These are phyloP conservation scores for Xylogone sp. DNA, from an alignment of 2,329 filamentous ascomycete species.

Conservation along the genomic window DNA sequence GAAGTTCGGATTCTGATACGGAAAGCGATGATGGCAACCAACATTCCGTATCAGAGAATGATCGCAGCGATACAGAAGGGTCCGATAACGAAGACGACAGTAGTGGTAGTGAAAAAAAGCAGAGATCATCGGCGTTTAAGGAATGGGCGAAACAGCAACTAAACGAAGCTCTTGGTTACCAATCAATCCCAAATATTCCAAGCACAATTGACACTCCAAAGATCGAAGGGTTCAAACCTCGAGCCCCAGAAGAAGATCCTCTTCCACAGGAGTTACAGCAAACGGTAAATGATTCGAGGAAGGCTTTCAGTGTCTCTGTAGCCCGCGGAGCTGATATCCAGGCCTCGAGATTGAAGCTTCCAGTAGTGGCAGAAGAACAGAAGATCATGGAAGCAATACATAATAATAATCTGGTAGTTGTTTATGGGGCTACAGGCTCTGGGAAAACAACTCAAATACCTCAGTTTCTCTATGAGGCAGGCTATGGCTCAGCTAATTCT, in stretches of 20 bases:
- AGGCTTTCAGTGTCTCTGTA: slow-evolving; percentile 73
- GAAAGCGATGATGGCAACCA: slow-evolving; percentile 22
- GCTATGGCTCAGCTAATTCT: slow-evolving; percentile 75
- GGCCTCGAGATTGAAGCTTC: slow-evolving; percentile 71
- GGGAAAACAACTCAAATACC: slow-evolving; percentile 98
- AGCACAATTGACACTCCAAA: slow-evolving; percentile 42
- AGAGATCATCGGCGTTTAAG: slow-evolving; percentile 72
- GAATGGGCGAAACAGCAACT: slow-evolving; percentile 85
- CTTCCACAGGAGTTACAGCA: slow-evolving; percentile 61
- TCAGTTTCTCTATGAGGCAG: slow-evolving; percentile 92
- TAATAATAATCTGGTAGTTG: slow-evolving; percentile 82
- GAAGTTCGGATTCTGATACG: slow-evolving; percentile 19
- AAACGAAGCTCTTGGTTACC: slow-evolving; percentile 74
- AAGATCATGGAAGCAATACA: slow-evolving; percentile 97
- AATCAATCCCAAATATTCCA: slow-evolving; percentile 37
- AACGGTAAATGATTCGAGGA: slow-evolving; percentile 58
- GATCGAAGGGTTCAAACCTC: slow-evolving; percentile 60
- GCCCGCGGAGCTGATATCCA: slow-evolving; percentile 71
- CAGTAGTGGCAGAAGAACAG: slow-evolving; percentile 92
- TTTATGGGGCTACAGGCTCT: slow-evolving; percentile 93
- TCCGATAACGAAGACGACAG: slow-evolving; percentile 25
- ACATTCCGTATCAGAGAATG: slow-evolving; percentile 12
- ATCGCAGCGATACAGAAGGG: slow-evolving; percentile 17
- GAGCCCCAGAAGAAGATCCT: slow-evolving; percentile 67
- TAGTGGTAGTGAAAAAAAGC: slow-evolving; percentile 31